Conservation (phyloP, 2,329 filamentous ascomycete species). For the Keithomyces neogunnii region DNA sequence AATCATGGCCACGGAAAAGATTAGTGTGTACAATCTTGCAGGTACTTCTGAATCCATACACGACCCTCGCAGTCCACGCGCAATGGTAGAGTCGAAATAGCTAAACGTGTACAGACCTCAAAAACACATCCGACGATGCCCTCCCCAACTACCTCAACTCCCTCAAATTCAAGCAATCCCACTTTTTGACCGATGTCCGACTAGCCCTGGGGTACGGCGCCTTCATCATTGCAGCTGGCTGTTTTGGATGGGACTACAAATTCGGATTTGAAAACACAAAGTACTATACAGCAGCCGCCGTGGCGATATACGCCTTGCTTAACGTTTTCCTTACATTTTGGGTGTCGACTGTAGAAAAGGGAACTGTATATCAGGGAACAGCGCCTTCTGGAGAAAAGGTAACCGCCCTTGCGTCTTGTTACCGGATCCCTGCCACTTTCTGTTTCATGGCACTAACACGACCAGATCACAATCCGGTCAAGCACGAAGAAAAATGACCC, state of each 20-base stretch:
- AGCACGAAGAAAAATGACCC: constrained; percentile 72
- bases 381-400: constrained; percentile 60
- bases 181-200: constrained; percentile 73
- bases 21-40: constrained; percentile 59
- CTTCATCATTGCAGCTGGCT: constrained; percentile 69
- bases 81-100: neutral
- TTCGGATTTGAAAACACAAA: constrained; percentile 84
- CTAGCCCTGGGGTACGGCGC: constrained; percentile 76
- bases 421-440: neutral
- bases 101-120: constrained; percentile 59
- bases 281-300: constrained; percentile 69
- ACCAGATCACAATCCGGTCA: constrained; percentile 63
- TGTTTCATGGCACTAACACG: constrained; percentile 9
- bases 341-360: constrained; percentile 77
- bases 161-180: constrained; percentile 74
- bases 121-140: constrained; percentile 93
- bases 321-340: constrained; percentile 75
- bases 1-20: constrained; percentile 40
- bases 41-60: constrained; percentile 32
- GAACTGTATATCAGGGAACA: constrained; percentile 69
- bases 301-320: constrained; percentile 68
- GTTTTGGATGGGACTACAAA: constrained; percentile 88
- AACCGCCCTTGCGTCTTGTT: constrained; percentile 12
- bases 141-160: constrained; percentile 88
- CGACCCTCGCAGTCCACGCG: neutral